Conservation (phyloP, 495 filamentous ascomycete genomes). For the Penicillium nucicola region DNA sequence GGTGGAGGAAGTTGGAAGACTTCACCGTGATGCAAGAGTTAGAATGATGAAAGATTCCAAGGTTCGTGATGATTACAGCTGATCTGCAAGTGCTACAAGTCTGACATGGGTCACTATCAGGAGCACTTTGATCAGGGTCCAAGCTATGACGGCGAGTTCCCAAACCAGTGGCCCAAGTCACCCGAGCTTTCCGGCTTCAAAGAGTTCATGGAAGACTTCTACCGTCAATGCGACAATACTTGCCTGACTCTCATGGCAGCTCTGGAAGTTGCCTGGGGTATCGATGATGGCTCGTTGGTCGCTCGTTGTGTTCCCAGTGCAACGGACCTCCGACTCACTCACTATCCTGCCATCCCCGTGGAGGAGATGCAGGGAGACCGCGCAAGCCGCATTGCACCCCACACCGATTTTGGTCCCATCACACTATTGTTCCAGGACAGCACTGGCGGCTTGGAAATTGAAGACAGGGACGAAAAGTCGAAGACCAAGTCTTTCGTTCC, state of each 20-base stretch:
- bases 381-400: constrained; percentile 20
- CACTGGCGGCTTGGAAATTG: constrained; percentile 33
- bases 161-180: constrained; percentile 25
- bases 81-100: too few relatives aligned
- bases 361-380: constrained; percentile 4
- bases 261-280: not conserved
- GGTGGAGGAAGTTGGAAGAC: not conserved
- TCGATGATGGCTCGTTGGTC: not conserved
- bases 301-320: not conserved
- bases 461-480: constrained; percentile 11
- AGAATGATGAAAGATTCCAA: too few relatives aligned
- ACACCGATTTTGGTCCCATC: constrained; percentile 37
- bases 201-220: constrained; percentile 19
- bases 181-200: constrained; percentile 24
- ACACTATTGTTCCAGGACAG: constrained; percentile 39
- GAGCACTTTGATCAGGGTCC: constrained; percentile 31
- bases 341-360: constrained; percentile 1
- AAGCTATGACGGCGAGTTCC: constrained; percentile 16
- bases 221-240: not conserved
- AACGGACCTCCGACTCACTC: constrained; percentile 6
- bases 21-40: not conserved
- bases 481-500: not conserved
- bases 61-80: too few relatives aligned
- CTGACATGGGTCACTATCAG: constrained; percentile 5
- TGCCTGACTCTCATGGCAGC: not conserved